Evolutionary conservation across 2,329 filamentous ascomycete genomes (phyloP), one percentile per base, ranked within the genome.

Genomic region (Diplocarpon rosae): DNA sequence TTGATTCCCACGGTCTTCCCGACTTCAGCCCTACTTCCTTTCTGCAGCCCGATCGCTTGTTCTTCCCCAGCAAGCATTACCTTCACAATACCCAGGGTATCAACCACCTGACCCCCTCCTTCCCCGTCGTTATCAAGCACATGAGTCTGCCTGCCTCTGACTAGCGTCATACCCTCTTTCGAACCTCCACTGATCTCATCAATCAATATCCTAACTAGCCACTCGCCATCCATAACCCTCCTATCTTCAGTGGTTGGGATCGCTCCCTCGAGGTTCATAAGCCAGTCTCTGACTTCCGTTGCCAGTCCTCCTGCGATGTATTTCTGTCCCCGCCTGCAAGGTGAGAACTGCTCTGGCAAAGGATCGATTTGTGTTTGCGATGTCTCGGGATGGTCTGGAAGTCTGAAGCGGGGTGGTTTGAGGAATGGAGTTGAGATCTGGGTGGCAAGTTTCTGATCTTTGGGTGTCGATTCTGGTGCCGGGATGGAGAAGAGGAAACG

Each of bases 341-440:
- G 73, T 0, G 72, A 75, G 57, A 76, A 76, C 32, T 68, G 64
- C 33, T 73, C 69, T 1, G 72, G 71, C 0, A 72, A 59, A 0
- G 70, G 69, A 38, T 62, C 58, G 8, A 13, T 8, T 16, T 47
- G 41, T 11, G 45, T 34, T 29, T 51, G 48, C 8, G 39, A 16
- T 24, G 39, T 38, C n/a, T 51, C 47, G 1, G 47, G 35, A 9
- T 46, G 49, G 38, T 60, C 59, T 15, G 55, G 53, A 5, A 59
- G 59, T 16, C 56, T 54, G 38, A 63, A 63, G 12, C 55, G 52
- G 37, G 59, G 60, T 8, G 58, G 58, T 46, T 59, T 62, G 41
- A 56, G 49, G 42, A 62, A 62, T 5, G 53, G 39, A 11, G 46
- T 33, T 1, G 42, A 27, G 15, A 9, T 39, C 47, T 39, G 10